Evolutionary conservation across 2,329 filamentous ascomycete genomes (phyloP), one percentile per base, ranked within the genome.

Genomic region (Ascochyta viciae-villosae): DNA sequence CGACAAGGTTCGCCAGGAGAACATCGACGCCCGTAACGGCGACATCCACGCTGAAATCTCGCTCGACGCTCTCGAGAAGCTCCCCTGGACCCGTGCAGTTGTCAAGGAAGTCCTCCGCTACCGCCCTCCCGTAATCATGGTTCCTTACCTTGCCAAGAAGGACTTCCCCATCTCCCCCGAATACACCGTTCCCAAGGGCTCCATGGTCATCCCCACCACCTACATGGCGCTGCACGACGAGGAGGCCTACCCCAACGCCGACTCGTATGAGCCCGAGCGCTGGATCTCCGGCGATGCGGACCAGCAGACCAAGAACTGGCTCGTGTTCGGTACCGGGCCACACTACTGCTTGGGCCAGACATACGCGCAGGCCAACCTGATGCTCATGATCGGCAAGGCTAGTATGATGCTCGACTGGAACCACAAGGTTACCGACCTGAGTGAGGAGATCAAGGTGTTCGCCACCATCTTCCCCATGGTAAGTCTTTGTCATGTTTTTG

Each of bases 401-500:
- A 90, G 91, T 63, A 83, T 96, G 76, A 82, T 88, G 73, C 82
- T 98, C 65, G 87, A 98, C 77, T 98, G 94, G 94, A 85, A 88
- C 75, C 95, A 99, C 77, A 87, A 92, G 74, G 79, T 92, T 16
- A 98, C 95, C 10, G 87, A 90, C 0, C 72, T 82, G 56, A 96
- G 91, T 0, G 95, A 99, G 80, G 89, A 96, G 77, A 98, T 99
- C 78, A 94, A 96, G 82, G 94, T 98, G 65, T 99, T 98, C 80
- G 95, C 95, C 37, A 97, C 92, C 26, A 96, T 99, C 67, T 99
- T 99, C 84, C 95, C 95, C 53, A 89, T 90, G 89, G 93, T 96
- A 80, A 77, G 88, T 80, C 2, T 9, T 8, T 8, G 13, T 22
- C 13, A 13, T 16, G 6, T 12, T 1, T 6, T 19, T 62, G 52